Conservation (phyloP, 78 protist species). For the Pigoraptor vietnamica region DNA sequence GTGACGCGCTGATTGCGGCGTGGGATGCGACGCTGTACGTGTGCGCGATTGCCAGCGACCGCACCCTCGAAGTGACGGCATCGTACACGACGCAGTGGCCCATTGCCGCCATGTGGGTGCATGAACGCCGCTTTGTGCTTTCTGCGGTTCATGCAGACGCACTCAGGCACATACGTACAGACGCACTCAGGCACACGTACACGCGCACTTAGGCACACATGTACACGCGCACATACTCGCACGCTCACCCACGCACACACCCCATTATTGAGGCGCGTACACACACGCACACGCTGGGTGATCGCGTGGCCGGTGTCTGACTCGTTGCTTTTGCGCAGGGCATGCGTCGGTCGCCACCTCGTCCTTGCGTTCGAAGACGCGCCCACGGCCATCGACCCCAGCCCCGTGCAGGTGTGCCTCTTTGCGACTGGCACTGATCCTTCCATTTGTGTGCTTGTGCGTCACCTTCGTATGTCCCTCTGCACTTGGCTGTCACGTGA, state of each 20-base stretch:
- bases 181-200: no score
- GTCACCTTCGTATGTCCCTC: no score
- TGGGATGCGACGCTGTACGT: neutral
- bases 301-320: neutral
- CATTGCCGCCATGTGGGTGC: neutral
- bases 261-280: no score
- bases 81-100: neutral
- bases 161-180: no score
- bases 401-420: neutral
- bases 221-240: no score
- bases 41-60: neutral
- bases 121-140: no score
- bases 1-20: neutral
- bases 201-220: no score
- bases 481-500: no score
- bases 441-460: neutral
- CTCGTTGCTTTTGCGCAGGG: neutral
- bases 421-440: neutral
- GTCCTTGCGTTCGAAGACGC: neutral
- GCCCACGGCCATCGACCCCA: neutral
- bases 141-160: no score
- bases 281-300: no score
- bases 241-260: no score
- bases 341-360: neutral
- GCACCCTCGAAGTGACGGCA: neutral